Conservation (phyloP, 768 basidiomycete genomes). For the Pulveroboletus frians region DNA sequence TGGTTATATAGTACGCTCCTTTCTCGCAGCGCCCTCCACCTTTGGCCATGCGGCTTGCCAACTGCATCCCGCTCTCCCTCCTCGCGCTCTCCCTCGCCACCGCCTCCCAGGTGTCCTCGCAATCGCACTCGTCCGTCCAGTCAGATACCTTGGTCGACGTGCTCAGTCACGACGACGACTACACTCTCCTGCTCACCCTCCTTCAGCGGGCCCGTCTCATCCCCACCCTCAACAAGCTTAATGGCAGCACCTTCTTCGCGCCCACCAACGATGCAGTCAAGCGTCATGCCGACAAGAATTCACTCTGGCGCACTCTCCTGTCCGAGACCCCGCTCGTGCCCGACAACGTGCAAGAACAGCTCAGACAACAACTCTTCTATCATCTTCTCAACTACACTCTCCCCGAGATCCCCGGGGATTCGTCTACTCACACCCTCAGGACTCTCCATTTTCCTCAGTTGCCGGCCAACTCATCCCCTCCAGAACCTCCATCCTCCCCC, state of each 20-base stretch:
- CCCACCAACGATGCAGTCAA: slow-evolving; percentile 90
- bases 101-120: slow-evolving; percentile 23
- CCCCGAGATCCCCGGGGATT: slow-evolving; percentile 37
- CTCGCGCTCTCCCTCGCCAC: slow-evolving; percentile 18
- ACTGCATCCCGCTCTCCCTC: slow-evolving; percentile 33
- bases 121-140: slow-evolving; percentile 17
- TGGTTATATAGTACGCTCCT: slow-evolving; percentile 9
- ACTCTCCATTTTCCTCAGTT: slow-evolving; percentile 72
- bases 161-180: slow-evolving; percentile 71
- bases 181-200: slow-evolving; percentile 65
- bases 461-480: slow-evolving; percentile 54
- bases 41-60: slow-evolving; percentile 31
- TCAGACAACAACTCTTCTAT: slow-evolving; percentile 91
- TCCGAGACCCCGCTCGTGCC: slow-evolving; percentile 33
- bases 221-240: slow-evolving; percentile 85
- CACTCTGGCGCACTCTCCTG: slow-evolving; percentile 30
- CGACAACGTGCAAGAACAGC: slow-evolving; percentile 79
- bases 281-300: slow-evolving; percentile 34
- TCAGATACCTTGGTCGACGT: slow-evolving; percentile 72
- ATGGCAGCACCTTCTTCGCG: slow-evolving; percentile 83
- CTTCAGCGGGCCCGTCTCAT: slow-evolving; percentile 84
- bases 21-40: neutral
- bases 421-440: slow-evolving; percentile 37
- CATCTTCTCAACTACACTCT: slow-evolving; percentile 86
- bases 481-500: slow-evolving; percentile 66